Conservation (phyloP, 257 asterid genomes). For the Solanum phureja region DNA sequence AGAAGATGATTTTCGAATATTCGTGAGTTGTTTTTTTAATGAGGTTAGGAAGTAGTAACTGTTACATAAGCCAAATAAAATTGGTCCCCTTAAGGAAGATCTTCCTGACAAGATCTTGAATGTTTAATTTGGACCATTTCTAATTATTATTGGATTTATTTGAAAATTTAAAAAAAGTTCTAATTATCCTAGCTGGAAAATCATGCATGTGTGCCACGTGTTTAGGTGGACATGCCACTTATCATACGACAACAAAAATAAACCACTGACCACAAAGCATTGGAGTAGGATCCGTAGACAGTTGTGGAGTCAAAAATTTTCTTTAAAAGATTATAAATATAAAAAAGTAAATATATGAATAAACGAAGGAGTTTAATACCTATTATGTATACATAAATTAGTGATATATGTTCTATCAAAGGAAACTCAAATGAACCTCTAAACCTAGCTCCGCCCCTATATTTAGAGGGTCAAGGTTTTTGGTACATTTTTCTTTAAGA, state of each 20-base stretch:
- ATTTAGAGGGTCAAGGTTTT: too few relatives aligned
- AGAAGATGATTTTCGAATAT: not conserved
- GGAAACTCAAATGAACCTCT: too few relatives aligned
- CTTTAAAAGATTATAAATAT: too few relatives aligned
- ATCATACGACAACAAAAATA: not conserved
- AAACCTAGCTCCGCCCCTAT: too few relatives aligned
- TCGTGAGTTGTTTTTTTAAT: not conserved
- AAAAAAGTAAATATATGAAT: too few relatives aligned
- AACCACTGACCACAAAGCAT: not conserved
- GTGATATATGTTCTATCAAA: too few relatives aligned
- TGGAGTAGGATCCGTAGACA: not conserved
- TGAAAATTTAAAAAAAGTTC: not conserved
- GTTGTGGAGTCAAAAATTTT: rapidly evolving
- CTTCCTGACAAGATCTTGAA: constrained; percentile 25
- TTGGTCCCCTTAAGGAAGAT: constrained; percentile 8
- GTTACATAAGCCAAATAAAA: not conserved
- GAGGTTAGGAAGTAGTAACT: not conserved
- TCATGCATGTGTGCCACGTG: constrained; percentile 22
- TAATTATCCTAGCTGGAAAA: not conserved
- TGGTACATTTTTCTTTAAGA: not conserved
- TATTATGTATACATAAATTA: too few relatives aligned
- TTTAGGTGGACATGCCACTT: not conserved
- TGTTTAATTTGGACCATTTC: constrained; percentile 12
- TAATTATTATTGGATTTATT: not conserved
- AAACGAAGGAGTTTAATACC: rapidly evolving